Conservation (phyloP, 176 grass and related monocot genomes). For the Triticum monococcum region DNA sequence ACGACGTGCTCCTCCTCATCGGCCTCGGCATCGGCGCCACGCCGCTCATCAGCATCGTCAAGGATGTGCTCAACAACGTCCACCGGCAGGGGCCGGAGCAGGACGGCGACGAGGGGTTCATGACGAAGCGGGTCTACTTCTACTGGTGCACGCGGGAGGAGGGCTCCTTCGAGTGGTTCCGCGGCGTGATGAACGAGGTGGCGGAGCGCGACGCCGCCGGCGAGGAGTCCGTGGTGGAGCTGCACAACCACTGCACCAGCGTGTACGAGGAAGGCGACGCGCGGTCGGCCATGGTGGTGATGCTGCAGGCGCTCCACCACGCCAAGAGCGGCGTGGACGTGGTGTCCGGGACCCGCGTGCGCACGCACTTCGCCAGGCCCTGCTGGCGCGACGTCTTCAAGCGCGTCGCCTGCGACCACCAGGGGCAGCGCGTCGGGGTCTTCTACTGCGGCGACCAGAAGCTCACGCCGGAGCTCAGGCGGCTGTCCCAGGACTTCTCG, state of each 20-base stretch:
- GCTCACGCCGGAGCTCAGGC: conserved; percentile 62
- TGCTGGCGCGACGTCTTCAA: conserved; percentile 89
- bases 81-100: neutral
- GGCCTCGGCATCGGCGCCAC: conserved; percentile 97
- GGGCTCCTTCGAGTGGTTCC: conserved; percentile 93
- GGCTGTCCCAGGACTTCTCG: conserved; percentile 71
- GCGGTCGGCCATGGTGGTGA: conserved; percentile 71
- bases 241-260: conserved; percentile 98
- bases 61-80: conserved; percentile 90
- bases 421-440: conserved; percentile 65
- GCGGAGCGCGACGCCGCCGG: conserved; percentile 63
- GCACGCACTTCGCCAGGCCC: conserved; percentile 81
- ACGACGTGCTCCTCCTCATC: conserved; percentile 96
- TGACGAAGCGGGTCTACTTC: conserved; percentile 84
- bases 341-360: conserved; percentile 76
- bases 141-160: conserved; percentile 97
- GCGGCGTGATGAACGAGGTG: conserved; percentile 91
- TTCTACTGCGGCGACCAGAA: conserved; percentile 91
- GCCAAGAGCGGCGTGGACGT: conserved; percentile 95
- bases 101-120: conserved; percentile 14
- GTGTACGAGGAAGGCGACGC: conserved; percentile 94
- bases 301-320: conserved; percentile 89
- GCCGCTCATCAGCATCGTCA: conserved; percentile 89
- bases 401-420: conserved; percentile 62
- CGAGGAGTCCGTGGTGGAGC: conserved; percentile 59